Conservation (phyloP, 129 eudicot species). For the Centaurea solstitialis region DNA sequence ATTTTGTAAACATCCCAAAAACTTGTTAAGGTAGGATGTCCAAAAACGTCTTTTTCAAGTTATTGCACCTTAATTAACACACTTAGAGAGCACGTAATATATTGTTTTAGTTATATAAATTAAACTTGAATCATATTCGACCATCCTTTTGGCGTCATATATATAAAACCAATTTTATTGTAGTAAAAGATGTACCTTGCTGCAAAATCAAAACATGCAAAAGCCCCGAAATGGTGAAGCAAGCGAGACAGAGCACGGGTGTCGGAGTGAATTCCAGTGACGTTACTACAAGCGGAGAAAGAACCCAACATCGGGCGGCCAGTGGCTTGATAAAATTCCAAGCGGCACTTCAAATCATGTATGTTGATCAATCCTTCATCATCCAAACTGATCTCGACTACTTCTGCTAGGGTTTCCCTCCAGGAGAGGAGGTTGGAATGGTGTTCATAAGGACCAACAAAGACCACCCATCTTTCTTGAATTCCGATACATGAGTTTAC, state of each 20-base stretch:
- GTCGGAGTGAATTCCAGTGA: slow-evolving; percentile 57
- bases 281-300: slow-evolving; percentile 93
- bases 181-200: too few relatives aligned
- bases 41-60: too few relatives aligned
- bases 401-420: slow-evolving; percentile 81
- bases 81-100: background rate
- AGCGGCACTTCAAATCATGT: slow-evolving; percentile 40
- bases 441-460: slow-evolving; percentile 87
- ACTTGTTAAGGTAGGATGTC: too few relatives aligned
- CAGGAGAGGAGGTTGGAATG: slow-evolving; percentile 86
- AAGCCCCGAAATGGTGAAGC: slow-evolving; percentile 69
- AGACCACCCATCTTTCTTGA: slow-evolving; percentile 86
- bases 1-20: too few relatives aligned
- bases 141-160: background rate
- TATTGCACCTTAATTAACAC: background rate
- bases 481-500: slow-evolving; percentile 27
- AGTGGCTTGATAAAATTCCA: slow-evolving; percentile 28
- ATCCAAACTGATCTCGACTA: slow-evolving; percentile 72
- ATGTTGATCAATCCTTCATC: slow-evolving; percentile 49
- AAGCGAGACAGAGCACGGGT: slow-evolving; percentile 54
- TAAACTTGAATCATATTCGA: background rate
- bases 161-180: too few relatives aligned
- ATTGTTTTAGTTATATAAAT: background rate
- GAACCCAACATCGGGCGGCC: slow-evolving; percentile 74
- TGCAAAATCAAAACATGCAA: slow-evolving; percentile 84